Conservation (phyloP, 805 yeast genomes). For the Scheffersomyces lignosus region DNA sequence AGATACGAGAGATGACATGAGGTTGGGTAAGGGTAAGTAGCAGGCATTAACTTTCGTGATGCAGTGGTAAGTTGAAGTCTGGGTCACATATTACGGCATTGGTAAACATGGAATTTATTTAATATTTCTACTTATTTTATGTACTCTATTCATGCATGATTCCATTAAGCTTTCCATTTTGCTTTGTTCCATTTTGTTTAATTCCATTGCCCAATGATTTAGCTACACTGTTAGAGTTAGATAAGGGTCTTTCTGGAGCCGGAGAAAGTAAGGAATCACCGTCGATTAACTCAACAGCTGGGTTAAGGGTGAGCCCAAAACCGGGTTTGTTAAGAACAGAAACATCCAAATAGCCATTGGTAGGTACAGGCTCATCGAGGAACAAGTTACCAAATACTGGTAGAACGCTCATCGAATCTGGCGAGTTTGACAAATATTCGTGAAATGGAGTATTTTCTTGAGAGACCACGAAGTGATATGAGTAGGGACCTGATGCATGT, state of each 20-base stretch:
- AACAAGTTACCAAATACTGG: conserved; percentile 51
- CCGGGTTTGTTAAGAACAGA: conserved; percentile 47
- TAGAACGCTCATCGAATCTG: conserved; percentile 43
- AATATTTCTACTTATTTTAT: no score
- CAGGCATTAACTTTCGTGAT: no score
- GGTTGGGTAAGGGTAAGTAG: no score
- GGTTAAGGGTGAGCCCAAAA: conserved; percentile 49
- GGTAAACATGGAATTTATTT: no score
- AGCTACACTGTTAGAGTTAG: background rate
- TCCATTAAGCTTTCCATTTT: no score
- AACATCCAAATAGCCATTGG: conserved; percentile 42
- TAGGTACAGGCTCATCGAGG: conserved; percentile 48
- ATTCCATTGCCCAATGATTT: background rate
- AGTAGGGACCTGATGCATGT: conserved; percentile 55
- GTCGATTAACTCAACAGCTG: conserved; percentile 39
- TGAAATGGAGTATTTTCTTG: conserved; percentile 54
- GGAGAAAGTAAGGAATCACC: conserved; percentile 42
- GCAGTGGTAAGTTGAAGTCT: no score
- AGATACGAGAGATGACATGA: no score
- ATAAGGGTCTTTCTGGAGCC: conserved; percentile 38
- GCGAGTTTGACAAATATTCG: conserved; percentile 51
- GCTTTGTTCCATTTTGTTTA: no score
- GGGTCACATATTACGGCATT: no score
- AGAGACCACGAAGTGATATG: conserved; percentile 50
- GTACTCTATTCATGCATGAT: no score